Evolutionary conservation across 257 asterid species (phyloP), one percentile per base, ranked within the genome.

Genomic region (Rauvolfia tetraphylla): DNA sequence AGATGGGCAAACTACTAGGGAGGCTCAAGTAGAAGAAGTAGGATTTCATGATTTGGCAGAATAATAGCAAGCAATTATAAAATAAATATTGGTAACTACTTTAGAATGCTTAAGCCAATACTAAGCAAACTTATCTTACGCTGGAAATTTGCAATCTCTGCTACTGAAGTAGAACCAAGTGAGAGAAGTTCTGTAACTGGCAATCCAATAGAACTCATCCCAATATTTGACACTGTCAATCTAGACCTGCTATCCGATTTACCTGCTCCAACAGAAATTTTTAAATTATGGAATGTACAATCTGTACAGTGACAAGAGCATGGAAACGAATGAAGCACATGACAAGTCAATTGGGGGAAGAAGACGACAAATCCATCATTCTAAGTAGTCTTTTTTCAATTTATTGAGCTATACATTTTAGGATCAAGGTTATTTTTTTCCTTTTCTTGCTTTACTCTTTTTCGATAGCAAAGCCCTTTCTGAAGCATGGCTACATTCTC

Each of bases 141-240:
- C 84, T 84, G 96, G 80, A 91, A 91, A 67, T 75, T 84, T 68
- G 84, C 44, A 77, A 93, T 90, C 72, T 88, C 90, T 78, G 83
- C 86, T 75, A 79, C 49, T 63, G 97, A 79, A 79, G 88, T 83
- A 59, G 85, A 77, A 78, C 81, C 86, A 75, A 85, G 88, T 44
- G 92, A 84, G 79, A 93, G 86, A 79, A 93, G 85, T 74, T 93
- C 95, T 59, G 83, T 80, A 48, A 93, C 80, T 48, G 97, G 84
- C 82, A 84, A 80, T 81, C 98, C 98, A 46, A 91, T 91, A 6
- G 93, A 88, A 85, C 94, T 91, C 98, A 91, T 89, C 74, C 98
- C 98, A 27, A 88, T 75, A 76, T 75, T 82, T 75, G 87, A 72
- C 41, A 75, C 86, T 67, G 44, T 73, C 82, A 80, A 41, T 78